Percentiles rank a stretch among this genome's conserved stretches.
Evolutionary conservation across 2,329 filamentous ascomycete genomes (phyloP).

Genomic region (Aspergillus sp.): DNA sequence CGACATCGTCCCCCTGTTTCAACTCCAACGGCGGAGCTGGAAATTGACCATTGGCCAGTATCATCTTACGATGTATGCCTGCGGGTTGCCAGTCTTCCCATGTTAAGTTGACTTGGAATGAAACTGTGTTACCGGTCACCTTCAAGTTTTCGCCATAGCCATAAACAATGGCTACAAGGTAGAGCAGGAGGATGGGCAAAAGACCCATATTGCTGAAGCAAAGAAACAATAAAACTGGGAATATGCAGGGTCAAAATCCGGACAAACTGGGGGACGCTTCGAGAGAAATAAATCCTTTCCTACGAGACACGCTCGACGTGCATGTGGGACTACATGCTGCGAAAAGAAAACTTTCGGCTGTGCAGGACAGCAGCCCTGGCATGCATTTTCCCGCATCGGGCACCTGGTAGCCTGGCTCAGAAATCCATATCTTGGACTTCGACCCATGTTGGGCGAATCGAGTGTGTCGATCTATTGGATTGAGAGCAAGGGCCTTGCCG

Average conservation of each 20-base stretch:
- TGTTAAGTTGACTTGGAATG: conserved; percentile 33
- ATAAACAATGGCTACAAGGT: conserved; percentile 7
- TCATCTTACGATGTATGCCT: conserved; percentile 28
- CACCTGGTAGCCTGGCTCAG: too few relatives aligned
- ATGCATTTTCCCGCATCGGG: neutral
- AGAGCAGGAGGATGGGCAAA: conserved; percentile 12
- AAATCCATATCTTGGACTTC: neutral
- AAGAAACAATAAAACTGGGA: neutral
- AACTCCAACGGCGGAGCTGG: conserved; percentile 28
- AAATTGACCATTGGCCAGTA: conserved; percentile 29
- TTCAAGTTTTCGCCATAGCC: conserved; percentile 2
- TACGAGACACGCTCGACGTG: neutral
- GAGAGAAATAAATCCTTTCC: neutral
- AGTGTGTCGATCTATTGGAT: neutral
- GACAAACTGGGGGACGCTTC: neutral
- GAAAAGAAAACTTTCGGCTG: neutral
- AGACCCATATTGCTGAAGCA: conserved; percentile 3
- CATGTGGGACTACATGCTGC: neutral
- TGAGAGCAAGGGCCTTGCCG: neutral
- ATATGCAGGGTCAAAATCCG: neutral
- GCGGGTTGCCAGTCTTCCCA: conserved; percentile 30
- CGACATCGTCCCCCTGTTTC: conserved; percentile 27
- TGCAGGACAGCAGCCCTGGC: neutral
- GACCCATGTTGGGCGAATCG: neutral
- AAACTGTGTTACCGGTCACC: conserved; percentile 15